phyloP scores from a whole-genome alignment of 2,329 filamentous ascomycete species.

The Penicillium crustosum region DNA sequence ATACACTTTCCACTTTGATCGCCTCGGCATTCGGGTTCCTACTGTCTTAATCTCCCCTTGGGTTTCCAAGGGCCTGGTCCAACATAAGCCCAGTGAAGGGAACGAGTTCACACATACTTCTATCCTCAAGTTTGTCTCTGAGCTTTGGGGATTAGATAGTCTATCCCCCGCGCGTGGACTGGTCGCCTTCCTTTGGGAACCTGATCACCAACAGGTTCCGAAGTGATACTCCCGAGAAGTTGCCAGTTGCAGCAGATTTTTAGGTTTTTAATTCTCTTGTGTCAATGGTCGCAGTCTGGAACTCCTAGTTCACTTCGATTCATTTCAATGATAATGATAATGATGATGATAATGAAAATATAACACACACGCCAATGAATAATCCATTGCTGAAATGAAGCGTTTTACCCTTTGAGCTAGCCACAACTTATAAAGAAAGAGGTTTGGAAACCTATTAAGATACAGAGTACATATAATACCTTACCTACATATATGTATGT shows the following conservation, averaged over 20 bases:
- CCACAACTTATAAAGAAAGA: background rate
- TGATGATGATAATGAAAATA: background rate
- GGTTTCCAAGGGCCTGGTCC: slow-evolving; percentile 45
- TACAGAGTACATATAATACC: too few relatives aligned
- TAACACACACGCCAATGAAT: background rate
- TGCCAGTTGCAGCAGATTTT: slow-evolving; percentile 29
- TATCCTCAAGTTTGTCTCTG: slow-evolving; percentile 45
- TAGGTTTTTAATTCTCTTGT: slow-evolving; percentile 8
- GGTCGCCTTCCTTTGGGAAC: slow-evolving; percentile 40
- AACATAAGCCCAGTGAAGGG: slow-evolving; percentile 39
- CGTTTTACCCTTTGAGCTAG: too few relatives aligned
- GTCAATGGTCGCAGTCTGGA: background rate
- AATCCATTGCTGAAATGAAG: too few relatives aligned
- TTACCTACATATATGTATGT: too few relatives aligned
- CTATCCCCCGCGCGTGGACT: slow-evolving; percentile 41
- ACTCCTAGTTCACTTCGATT: background rate
- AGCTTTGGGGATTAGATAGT: slow-evolving; percentile 45
- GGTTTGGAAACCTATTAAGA: too few relatives aligned
- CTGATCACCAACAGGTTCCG: slow-evolving; percentile 29
- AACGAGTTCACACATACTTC: slow-evolving; percentile 49
- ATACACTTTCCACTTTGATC: slow-evolving; percentile 35
- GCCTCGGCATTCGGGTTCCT: slow-evolving; percentile 34
- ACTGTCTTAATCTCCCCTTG: slow-evolving; percentile 39
- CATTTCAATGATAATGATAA: background rate
- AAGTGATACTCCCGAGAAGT: slow-evolving; percentile 27